Conservation (phyloP, 2,329 filamentous ascomycete species). For the Aspergillus nomiae region DNA sequence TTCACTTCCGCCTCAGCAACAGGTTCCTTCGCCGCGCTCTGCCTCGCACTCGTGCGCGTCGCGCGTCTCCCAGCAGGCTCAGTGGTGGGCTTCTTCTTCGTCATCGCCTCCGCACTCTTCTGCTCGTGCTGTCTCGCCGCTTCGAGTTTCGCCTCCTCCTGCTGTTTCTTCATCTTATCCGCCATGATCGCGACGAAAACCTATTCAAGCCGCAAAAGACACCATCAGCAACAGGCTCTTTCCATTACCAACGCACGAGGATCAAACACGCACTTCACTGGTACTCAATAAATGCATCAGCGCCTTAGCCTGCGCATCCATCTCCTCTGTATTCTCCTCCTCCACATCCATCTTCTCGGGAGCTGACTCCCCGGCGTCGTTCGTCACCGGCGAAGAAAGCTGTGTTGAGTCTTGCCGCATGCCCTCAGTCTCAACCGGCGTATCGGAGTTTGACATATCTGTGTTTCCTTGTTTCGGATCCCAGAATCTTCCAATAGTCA, state of each 20-base stretch:
- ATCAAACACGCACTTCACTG: conserved; percentile 37
- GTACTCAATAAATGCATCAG: conserved; percentile 49
- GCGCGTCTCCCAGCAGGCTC: conserved; percentile 27
- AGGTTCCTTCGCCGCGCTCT: conserved; percentile 19
- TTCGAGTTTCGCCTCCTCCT: conserved; percentile 44
- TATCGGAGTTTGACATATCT: conserved; percentile 30
- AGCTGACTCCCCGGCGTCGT: conserved; percentile 15
- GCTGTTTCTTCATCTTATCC: conserved; percentile 52
- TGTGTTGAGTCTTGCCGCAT: conserved; percentile 31
- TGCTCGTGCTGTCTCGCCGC: conserved; percentile 33
- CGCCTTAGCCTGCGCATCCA: conserved; percentile 48
- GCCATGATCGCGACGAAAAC: conserved; percentile 54
- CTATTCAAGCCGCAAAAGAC: conserved; percentile 22
- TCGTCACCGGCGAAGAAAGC: conserved; percentile 32
- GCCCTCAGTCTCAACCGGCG: conserved; percentile 27
- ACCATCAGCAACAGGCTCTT: conserved; percentile 5
- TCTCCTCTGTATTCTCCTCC: conserved; percentile 38
- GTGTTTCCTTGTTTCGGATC: neutral
- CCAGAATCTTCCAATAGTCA: neutral
- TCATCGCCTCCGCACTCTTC: conserved; percentile 23
- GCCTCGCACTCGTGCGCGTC: conserved; percentile 34
- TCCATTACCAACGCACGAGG: neutral
- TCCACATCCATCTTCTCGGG: conserved; percentile 14
- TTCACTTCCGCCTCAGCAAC: conserved; percentile 17
- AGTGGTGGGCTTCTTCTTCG: conserved; percentile 26